Conservation (phyloP, 78 protist genomes). For the Tieghemostelium lacteum region DNA sequence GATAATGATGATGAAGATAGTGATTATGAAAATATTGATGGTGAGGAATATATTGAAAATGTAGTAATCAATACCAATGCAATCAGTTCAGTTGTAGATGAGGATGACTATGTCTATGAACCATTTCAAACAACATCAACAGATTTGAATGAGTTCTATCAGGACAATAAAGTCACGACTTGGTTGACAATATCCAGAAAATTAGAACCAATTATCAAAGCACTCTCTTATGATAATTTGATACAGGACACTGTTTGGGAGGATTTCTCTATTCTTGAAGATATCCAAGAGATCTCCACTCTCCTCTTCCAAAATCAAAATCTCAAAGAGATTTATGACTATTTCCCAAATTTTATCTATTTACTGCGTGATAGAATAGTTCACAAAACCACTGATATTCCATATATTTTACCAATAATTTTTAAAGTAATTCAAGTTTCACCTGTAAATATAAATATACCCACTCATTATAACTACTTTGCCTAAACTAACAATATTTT, state of each 20-base stretch:
- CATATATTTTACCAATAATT: constrained; percentile 22
- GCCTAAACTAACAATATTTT: not conserved
- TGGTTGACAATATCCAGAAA: not conserved
- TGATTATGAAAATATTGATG: not conserved
- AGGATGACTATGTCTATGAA: constrained; percentile 5
- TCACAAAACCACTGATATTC: constrained; percentile 29
- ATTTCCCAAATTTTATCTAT: constrained; percentile 37
- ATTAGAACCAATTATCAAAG: not conserved
- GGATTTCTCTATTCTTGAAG: constrained; percentile 50
- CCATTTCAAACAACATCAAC: not conserved
- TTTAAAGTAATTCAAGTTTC: constrained; percentile 18
- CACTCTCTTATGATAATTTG: constrained; percentile 38
- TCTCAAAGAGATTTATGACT: not conserved
- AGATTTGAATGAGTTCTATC: not conserved
- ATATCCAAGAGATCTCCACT: constrained; percentile 11
- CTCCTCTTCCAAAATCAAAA: not conserved
- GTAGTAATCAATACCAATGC: not conserved
- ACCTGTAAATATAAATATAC: not conserved
- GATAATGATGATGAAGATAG: constrained; percentile 14
- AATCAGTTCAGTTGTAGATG: not conserved
- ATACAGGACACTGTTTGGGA: constrained; percentile 59
- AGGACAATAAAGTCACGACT: not conserved
- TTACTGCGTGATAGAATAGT: constrained; percentile 51
- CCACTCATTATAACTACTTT: not conserved
- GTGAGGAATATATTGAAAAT: not conserved